These are phyloP conservation scores for Sequoiadendron giganteum DNA, from an alignment of 75 land plant species.

Conservation along the genomic window DNA sequence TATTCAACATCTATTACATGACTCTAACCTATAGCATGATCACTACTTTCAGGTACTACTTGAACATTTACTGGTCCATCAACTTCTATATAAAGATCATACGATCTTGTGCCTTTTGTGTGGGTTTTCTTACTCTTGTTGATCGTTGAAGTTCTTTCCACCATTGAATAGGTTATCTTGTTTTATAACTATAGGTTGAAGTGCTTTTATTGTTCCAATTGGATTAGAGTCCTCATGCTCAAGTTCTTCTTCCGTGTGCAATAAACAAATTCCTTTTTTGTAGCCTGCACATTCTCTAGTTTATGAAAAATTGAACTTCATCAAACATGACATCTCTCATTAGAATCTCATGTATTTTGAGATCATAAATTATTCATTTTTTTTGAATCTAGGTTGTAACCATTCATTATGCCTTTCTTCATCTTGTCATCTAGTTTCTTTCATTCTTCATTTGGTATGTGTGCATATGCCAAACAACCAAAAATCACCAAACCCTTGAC, in stretches of 20 bases:
- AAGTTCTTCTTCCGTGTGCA: not conserved
- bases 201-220: no score
- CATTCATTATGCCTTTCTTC: not conserved
- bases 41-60: no score
- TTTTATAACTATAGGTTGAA: no score
- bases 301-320: not conserved
- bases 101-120: no score
- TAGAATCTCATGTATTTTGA: not conserved
- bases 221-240: not conserved
- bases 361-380: slow-evolving; percentile 15
- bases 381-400: slow-evolving; percentile 4
- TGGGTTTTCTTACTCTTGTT: no score
- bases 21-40: no score
- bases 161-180: no score
- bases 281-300: not conserved
- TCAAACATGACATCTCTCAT: no score
- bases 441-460: not conserved
- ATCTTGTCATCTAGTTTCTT: slow-evolving; percentile 9
- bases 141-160: no score
- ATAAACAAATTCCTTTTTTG: slow-evolving; percentile 6
- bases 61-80: no score
- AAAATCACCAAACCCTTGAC: not conserved
- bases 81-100: no score
- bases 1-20: no score
- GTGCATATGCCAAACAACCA: not conserved